Conservation (phyloP, 148 eudicot genomes). For the Hydrangea macrophylla region DNA sequence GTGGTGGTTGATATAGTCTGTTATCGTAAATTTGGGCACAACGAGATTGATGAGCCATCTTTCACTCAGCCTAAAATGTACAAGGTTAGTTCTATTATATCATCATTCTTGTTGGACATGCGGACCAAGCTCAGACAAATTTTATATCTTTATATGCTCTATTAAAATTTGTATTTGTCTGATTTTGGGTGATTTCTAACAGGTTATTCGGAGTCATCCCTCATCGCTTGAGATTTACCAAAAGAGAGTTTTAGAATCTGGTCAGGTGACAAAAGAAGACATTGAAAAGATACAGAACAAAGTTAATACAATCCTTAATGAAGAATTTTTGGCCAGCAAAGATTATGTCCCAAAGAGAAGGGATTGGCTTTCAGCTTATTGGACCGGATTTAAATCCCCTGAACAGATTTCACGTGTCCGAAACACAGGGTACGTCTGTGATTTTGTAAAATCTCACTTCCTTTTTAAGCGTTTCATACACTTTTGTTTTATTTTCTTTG, state of each 20-base stretch:
- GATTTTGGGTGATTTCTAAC: conserved; percentile 12
- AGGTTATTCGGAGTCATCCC: conserved; percentile 82
- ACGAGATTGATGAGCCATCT: conserved; percentile 94
- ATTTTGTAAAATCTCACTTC: neutral
- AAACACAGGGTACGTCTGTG: conserved; percentile 69
- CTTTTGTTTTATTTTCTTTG: neutral
- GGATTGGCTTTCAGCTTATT: conserved; percentile 94
- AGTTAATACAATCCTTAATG: conserved; percentile 68
- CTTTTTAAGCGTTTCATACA: neutral
- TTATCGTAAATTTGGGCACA: conserved; percentile 91
- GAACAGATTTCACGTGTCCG: conserved; percentile 80
- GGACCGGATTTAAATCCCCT: conserved; percentile 91
- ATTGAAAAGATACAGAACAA: conserved; percentile 63
- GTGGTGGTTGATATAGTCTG: conserved; percentile 91
- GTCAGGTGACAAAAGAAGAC: conserved; percentile 65
- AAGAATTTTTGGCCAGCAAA: conserved; percentile 87
- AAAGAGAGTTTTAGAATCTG: conserved; percentile 65
- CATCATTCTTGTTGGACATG: neutral
- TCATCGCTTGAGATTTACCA: conserved; percentile 77
- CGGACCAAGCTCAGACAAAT: neutral
- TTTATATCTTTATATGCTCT: neutral
- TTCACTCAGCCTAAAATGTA: conserved; percentile 95
- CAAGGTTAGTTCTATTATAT: conserved; percentile 40
- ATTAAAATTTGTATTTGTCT: neutral
- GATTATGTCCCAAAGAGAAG: conserved; percentile 60